Evolutionary conservation across 768 basidiomycete genomes (phyloP), one percentile per base, ranked within the genome.

Genomic region (Amanita exitialis): DNA sequence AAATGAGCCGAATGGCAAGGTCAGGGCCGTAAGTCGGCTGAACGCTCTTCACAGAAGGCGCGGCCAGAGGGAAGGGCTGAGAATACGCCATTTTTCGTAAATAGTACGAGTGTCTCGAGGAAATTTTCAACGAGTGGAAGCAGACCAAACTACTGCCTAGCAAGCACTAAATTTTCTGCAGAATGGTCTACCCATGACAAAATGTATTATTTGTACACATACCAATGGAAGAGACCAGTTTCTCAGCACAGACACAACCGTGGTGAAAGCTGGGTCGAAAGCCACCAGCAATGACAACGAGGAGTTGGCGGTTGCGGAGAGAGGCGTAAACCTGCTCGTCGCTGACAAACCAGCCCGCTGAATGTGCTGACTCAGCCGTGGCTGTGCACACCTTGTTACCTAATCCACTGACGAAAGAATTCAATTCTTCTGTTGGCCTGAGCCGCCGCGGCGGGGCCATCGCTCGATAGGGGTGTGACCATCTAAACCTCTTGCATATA

Each of bases 1-100:
- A 98, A 58, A 94, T 88, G 60, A 92, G 81, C 43, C 90, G 86
- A 57, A 92, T 86, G 45, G 87, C 82, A 52, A 92, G 76, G 67
- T 92, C 90, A 32, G 88, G 89, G 25, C 83, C 87, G 64, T 75
- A 90, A 16, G 77, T 77, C 48, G 76, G 77, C 57, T 78, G 77
- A 25, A 75, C 69, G 38, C 63, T 68, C 64, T 82, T 80, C 30
- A 66, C 67, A 47, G 69, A 72, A 30, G 78, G 75, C 34, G 75
- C 74, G 45, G 86, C 84, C 54, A 88, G 79, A 54, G 89, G 89
- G 53, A 90, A 91, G 8, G 88, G 87, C 65, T 90, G 83, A 49
- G 79, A 69, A 63, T 79, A 87, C 32, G 83, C 82, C 84, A 88
- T 79, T n/a, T n/a, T 47, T 53, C 57, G 62, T 58, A 58, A 61